Evolutionary conservation across 805 yeast genomes (phyloP).

Genomic region (Kluyveromyces nonfermentans): DNA sequence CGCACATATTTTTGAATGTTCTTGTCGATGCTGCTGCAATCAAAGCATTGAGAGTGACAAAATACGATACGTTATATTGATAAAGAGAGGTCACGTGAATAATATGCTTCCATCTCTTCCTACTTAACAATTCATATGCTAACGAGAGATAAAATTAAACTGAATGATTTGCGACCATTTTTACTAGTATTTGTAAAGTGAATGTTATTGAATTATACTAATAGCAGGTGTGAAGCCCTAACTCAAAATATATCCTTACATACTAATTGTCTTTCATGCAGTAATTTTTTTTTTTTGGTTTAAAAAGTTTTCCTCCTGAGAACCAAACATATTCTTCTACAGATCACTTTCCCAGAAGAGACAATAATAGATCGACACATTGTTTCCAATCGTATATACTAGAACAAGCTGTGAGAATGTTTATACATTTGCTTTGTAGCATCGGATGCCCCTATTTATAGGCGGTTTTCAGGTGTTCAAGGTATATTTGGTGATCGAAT

Average conservation of each 20-base stretch:
- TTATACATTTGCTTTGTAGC: neutral
- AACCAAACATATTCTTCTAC: neutral
- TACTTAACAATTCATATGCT: neutral
- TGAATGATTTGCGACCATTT: no score
- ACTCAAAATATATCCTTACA: neutral
- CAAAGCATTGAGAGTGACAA: no score
- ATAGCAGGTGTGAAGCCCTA: no score
- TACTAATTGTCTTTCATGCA: neutral
- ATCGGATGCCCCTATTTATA: neutral
- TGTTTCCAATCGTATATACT: no score
- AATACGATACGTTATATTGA: neutral
- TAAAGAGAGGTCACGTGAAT: neutral
- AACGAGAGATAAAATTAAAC: neutral
- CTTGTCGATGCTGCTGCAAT: no score
- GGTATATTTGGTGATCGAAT: neutral
- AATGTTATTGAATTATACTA: no score
- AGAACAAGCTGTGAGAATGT: neutral
- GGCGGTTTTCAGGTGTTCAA: neutral
- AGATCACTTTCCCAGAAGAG: neutral
- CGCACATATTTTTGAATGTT: no score
- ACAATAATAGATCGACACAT: neutral
- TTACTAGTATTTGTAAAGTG: no score
- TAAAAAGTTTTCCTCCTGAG: neutral
- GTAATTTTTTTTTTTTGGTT: neutral
- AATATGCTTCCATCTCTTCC: neutral